Evolutionary conservation across 306 rosid species (phyloP).

Genomic region (Adenanthera pavonina): DNA sequence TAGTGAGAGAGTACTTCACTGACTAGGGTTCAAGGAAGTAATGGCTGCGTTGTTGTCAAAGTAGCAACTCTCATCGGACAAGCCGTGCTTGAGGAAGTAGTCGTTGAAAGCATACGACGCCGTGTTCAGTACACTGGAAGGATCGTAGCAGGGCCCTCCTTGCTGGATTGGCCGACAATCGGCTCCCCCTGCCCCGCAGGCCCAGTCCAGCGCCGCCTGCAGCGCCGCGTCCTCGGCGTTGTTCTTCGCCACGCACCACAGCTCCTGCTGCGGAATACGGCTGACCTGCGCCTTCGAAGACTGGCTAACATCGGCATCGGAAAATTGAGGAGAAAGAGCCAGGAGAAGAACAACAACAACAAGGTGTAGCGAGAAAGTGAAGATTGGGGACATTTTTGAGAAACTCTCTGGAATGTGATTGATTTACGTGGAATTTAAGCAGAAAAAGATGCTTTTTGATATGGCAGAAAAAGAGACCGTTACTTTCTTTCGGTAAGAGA

Average conservation of each 20-base stretch:
- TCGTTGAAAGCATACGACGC: conserved; percentile 89
- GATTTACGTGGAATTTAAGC: conserved; percentile 1
- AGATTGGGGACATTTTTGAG: conserved; percentile 43
- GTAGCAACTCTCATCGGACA: conserved; percentile 74
- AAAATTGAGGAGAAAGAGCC: conserved; percentile 27
- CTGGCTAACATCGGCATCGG: conserved; percentile 26
- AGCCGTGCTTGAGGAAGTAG: conserved; percentile 75
- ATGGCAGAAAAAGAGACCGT: conserved; percentile 57
- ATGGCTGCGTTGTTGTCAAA: conserved; percentile 76
- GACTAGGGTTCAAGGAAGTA: conserved; percentile 85
- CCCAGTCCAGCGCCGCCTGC: conserved; percentile 79
- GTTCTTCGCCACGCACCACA: conserved; percentile 98
- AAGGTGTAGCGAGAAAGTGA: conserved; percentile 18
- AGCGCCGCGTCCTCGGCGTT: conserved; percentile 75
- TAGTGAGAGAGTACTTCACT: conserved; percentile 1
- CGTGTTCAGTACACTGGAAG: conserved; percentile 56
- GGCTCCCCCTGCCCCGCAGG: conserved; percentile 82
- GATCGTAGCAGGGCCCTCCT: conserved; percentile 80
- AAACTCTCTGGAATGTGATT: conserved; percentile 29
- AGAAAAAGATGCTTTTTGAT: background rate
- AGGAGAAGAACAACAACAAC: background rate
- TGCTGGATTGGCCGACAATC: conserved; percentile 82
- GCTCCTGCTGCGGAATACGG: conserved; percentile 53
- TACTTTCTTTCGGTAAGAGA: conserved; percentile 35
- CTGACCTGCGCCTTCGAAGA: conserved; percentile 40